Base-by-base conservation (phyloP, 768 basidiomycete species). In the Zangia roseola region DNA sequence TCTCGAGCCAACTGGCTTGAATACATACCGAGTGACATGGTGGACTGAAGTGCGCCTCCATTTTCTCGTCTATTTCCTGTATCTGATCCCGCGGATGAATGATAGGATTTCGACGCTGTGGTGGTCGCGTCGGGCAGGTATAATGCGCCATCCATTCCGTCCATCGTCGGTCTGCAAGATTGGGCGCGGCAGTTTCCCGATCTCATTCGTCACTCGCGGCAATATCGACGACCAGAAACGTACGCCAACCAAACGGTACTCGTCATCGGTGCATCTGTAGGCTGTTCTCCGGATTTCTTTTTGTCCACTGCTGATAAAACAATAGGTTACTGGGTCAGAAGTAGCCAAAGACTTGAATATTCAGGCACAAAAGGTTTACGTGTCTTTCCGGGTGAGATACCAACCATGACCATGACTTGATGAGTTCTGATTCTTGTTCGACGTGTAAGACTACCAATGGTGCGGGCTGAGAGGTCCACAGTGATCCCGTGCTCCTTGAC, bases 201-300 rank as follows among this genome's bases (percentile, higher is more conserved):
- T 1, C 51, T 54, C 3, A 50, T 78, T 21, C 51, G 55, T 10
- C 76, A 78, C 52, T 72, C 75, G 9, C 59, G 75, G 24, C 71
- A 72, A 34, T 79, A 78, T 53, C 64, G 74, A 6, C 57, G 57
- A 40, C 76, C 77, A 0, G 68, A 75, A 20, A 25, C 47, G 1
- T 72, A 66, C 31, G 28, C 45, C 10, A 68, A 70, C 42, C 57
- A 76, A 50, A 75, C 69, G 2, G 70, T 76, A 0, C 64, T 78
- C 2, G 62, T 78, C 43, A 61, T 78, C 30, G 76, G 76, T n/a
- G 53, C 53, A 34, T 37, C 53, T 13, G 58, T 56, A 45, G 3
- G 57, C 28, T 16, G 17, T 16, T 10, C 1, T 13, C 1, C 16
- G 1, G 10, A 10, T 10, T 8, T 2, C 7, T 33, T 6, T 45